Evolutionary conservation across 2,329 filamentous ascomycete species (phyloP).

Genomic region (Corniculantispora saksenae): DNA sequence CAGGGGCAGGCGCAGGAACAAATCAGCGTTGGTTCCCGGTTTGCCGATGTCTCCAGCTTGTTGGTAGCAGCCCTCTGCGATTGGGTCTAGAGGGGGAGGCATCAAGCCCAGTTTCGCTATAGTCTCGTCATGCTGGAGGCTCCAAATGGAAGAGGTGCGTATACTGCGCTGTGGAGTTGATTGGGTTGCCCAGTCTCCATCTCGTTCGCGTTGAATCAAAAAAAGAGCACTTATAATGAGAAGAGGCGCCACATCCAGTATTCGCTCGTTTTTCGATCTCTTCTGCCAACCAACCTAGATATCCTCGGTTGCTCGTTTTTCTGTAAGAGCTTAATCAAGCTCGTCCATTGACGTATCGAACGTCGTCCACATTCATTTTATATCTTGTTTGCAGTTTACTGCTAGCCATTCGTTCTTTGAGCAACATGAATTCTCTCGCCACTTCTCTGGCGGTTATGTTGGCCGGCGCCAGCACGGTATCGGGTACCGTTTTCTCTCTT

Average conservation of each 20-base stretch:
- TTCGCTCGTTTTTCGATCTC: not conserved
- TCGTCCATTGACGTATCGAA: constrained; percentile 20
- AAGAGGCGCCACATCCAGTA: not conserved
- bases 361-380: constrained; percentile 14
- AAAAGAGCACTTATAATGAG: not conserved
- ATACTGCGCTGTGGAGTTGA: not conserved
- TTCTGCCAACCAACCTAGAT: not conserved
- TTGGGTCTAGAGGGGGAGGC: not conserved
- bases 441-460: constrained; percentile 8
- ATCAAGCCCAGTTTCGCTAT: not conserved
- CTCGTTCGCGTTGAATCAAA: not conserved
- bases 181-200: not conserved
- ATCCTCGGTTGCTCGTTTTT: not conserved
- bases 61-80: not conserved
- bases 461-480: constrained; percentile 7
- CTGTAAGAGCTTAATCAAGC: constrained; percentile 1
- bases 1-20: not conserved
- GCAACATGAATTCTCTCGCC: constrained; percentile 4
- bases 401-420: constrained; percentile 4
- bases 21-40: not conserved
- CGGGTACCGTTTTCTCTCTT: constrained; percentile 7
- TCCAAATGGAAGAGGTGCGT: not conserved
- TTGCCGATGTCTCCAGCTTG: not conserved
- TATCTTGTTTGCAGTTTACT: not conserved
- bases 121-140: not conserved